Evolutionary conservation across 2,329 filamentous ascomycete species (phyloP), one percentile per base, ranked within the genome.

Genomic region (Nothopassalora personata): DNA sequence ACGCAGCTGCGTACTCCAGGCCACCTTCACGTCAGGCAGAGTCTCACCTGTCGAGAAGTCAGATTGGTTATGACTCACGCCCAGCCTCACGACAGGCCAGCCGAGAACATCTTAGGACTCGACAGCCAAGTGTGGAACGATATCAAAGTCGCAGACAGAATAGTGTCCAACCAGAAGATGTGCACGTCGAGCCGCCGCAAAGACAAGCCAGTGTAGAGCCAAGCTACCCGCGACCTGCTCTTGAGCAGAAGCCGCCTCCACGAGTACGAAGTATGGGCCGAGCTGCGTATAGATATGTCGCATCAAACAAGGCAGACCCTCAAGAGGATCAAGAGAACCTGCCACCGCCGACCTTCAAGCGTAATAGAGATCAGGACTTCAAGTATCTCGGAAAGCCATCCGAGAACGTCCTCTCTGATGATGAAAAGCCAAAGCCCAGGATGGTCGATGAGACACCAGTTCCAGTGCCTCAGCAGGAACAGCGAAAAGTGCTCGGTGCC

Each of bases 251-350:
- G 76, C 71, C 39, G 69, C 73, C 48, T 51, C 70, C 61, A 13
- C 74, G 75, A 10, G 73, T 70, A 60, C 72, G 75, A 8, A 77
- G 74, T 39, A 56, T 68, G 9, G 69, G 70, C 53, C 74, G 76
- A 34, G 73, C 72, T 56, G 74, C 76, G 53, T 77, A 80, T 54
- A 80, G 82, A n/a, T 78, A 81, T 57, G 67, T 65, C 31, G 59
- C 68, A 9, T 62, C 70, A 36, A 81, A 83, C 18, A 79, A 83
- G 53, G 71, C 89, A 50, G 84, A 87, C 18, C 83, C 86, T 1
- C 76, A 77, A 3, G 81, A 87, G 61, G 90, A 96, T 67, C 91
- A 96, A 71, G 92, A 97, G 73, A 97, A 97, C 70, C 85, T 94
- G 61, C 81, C 84, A 3, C 86, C 86, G 3, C 83, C 87, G 28